Evolutionary conservation across 2,329 filamentous ascomycete genomes (phyloP), one percentile per base, ranked within the genome.

Genomic region (Sphaerostilbella broomeana): DNA sequence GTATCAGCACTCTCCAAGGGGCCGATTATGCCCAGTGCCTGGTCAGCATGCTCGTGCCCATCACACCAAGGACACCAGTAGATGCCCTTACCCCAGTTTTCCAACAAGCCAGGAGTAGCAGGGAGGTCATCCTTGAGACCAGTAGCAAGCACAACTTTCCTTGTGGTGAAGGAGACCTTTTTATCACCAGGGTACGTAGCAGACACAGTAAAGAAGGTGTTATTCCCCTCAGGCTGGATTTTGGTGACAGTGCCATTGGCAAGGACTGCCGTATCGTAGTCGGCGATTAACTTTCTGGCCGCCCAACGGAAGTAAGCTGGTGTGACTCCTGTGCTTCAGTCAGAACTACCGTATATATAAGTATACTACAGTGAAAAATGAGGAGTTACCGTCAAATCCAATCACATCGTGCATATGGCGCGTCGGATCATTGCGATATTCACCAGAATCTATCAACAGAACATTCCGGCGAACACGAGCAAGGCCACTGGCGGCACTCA

Each of bases 51-150:
- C 56, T 81, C 77, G 46, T 72, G 65, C 10, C 77, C 77, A 50
- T 81, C 77, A 46, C 77, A 81, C 77, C 77, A 81, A 0, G 75
- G 75, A 39, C 77, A 81, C 74, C 76, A 80, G 58, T 61, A 80
- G 36, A 80, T 69, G 5, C 77, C 77, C 43, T 72, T 65, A 34
- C 73, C 75, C 68, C 72, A 81, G 49, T 68, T 70, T 39, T 77
- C 70, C 6, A 47, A 21, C 0, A 80, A 38, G 1, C 77, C 77
- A 0, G 76, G 75, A 0, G 74, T 79, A 1, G 42, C 16, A 1
- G 77, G 75, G 3, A 81, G 57, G 17, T 75, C 52, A 48, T 80
- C 76, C 6, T 57, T 59, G 15, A 81, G 55, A 5, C 77, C 77
- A 0, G 75, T 79, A 16, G 66, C 76, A 4, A 81, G 65, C 22